phyloP scores from a whole-genome alignment of 306 rosid species.

The Casuarina equisetifolia region DNA sequence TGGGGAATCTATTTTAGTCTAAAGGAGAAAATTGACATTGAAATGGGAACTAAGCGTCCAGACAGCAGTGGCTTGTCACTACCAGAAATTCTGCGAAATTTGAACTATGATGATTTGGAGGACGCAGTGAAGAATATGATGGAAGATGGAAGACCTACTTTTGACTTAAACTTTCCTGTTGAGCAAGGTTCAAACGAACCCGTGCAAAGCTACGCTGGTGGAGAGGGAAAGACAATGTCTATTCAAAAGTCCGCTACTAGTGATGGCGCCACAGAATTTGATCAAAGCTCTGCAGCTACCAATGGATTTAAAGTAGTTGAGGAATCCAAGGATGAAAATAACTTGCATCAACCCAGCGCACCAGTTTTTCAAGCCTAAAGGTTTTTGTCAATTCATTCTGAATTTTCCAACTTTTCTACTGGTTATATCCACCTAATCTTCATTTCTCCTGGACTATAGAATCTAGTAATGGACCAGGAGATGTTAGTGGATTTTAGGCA shows the following conservation, averaged over 20 bases:
- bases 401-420: neutral
- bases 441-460: neutral
- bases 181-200: constrained; percentile 53
- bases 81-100: constrained; percentile 61
- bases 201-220: constrained; percentile 21
- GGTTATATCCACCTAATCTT: neutral
- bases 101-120: constrained; percentile 53
- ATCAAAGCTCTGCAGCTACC: constrained; percentile 23
- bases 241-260: constrained; percentile 28
- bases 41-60: constrained; percentile 61
- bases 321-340: constrained; percentile 32
- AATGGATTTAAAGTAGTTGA: constrained; percentile 28
- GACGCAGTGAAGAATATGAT: constrained; percentile 41
- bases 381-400: constrained; percentile 23
- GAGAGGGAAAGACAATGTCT: constrained; percentile 35
- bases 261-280: constrained; percentile 38
- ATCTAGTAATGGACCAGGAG: neutral
- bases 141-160: constrained; percentile 46
- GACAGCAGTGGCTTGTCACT: constrained; percentile 49
- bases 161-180: constrained; percentile 46
- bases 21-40: constrained; percentile 76
- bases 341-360: constrained; percentile 31
- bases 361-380: constrained; percentile 41
- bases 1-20: constrained; percentile 43
- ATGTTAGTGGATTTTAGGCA: neutral